phyloP scores from a whole-genome alignment of 805 yeast genomes.

The Cephaloascus albidus region DNA sequence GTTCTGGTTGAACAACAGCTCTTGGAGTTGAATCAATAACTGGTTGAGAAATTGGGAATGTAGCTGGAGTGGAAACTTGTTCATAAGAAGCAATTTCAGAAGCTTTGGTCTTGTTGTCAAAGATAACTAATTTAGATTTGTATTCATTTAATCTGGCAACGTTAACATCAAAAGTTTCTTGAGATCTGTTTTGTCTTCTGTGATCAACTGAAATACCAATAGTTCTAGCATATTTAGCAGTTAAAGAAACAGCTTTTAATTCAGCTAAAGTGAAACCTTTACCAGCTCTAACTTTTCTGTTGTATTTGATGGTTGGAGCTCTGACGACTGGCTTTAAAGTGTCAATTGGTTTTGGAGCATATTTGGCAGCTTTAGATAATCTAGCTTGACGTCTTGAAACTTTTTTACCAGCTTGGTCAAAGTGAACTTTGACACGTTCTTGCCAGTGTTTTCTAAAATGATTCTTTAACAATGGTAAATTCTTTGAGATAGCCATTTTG shows the following conservation, averaged over 20 bases:
- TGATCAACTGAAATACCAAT: slow-evolving; percentile 98
- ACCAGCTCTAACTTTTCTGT: slow-evolving; percentile 99
- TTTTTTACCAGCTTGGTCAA: slow-evolving; percentile 99
- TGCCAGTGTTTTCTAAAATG: slow-evolving; percentile 99
- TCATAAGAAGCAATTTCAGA: slow-evolving; percentile 55
- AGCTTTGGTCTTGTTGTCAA: slow-evolving; percentile 79
- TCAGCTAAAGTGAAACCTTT: slow-evolving; percentile 98
- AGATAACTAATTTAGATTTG: slow-evolving; percentile 90
- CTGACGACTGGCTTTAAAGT: slow-evolving; percentile 95
- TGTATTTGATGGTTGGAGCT: slow-evolving; percentile 97
- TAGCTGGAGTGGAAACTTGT: slow-evolving; percentile 69
- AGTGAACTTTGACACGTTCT: slow-evolving; percentile 98
- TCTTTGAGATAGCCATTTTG: slow-evolving; percentile 88
- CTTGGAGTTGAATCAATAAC: slow-evolving; percentile 69
- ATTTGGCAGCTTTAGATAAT: slow-evolving; percentile 84
- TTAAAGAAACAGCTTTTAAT: slow-evolving; percentile 94
- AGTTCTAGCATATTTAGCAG: slow-evolving; percentile 91
- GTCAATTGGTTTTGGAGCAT: slow-evolving; percentile 98
- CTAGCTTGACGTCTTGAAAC: slow-evolving; percentile 93
- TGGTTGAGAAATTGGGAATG: slow-evolving; percentile 89
- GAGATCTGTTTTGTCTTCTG: slow-evolving; percentile 98
- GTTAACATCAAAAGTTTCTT: slow-evolving; percentile 89
- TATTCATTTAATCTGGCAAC: slow-evolving; percentile 95
- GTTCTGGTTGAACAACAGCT: slow-evolving; percentile 72
- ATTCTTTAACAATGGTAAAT: slow-evolving; percentile 97